phyloP scores from a whole-genome alignment of 257 asterid genomes.

The Solanum sparsipilum region DNA sequence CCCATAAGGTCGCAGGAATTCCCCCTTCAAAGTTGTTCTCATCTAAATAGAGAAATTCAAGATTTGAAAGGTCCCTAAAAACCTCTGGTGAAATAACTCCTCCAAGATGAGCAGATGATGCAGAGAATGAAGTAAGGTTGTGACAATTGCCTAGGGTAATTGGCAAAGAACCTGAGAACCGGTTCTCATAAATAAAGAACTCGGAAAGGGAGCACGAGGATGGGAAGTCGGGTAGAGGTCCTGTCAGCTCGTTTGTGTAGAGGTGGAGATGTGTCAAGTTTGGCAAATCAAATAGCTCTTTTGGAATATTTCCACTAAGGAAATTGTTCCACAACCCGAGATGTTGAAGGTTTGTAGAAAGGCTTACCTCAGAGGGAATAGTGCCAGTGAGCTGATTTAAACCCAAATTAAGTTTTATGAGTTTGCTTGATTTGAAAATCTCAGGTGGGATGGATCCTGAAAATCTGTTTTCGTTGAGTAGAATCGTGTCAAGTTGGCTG shows the following conservation, averaged over 20 bases:
- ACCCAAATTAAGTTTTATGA: slow-evolving; percentile 25
- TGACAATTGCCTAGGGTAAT: slow-evolving; percentile 19
- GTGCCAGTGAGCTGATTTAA: slow-evolving; percentile 17
- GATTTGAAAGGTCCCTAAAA: slow-evolving; percentile 17
- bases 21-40: slow-evolving; percentile 27
- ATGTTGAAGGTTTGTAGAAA: background rate
- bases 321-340: background rate
- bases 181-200: slow-evolving; percentile 11
- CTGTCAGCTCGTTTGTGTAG: slow-evolving; percentile 11
- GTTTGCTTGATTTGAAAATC: slow-evolving; percentile 22
- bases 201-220: slow-evolving; percentile 18
- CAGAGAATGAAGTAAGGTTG: slow-evolving; percentile 17
- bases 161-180: slow-evolving; percentile 27
- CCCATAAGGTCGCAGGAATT: slow-evolving; percentile 35
- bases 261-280: slow-evolving; percentile 16
- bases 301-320: slow-evolving; percentile 27
- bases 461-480: slow-evolving; percentile 19
- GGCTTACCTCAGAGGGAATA: slow-evolving; percentile 13
- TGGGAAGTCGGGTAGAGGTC: slow-evolving; percentile 16
- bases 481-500: slow-evolving; percentile 15
- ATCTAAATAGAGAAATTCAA: slow-evolving; percentile 7
- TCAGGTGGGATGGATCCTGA: slow-evolving; percentile 24
- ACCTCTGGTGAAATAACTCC: slow-evolving; percentile 17
- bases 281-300: slow-evolving; percentile 18
- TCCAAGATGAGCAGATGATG: slow-evolving; percentile 19